Base-by-base conservation (phyloP, 345 rosid species). In the Limnanthes douglasii region DNA sequence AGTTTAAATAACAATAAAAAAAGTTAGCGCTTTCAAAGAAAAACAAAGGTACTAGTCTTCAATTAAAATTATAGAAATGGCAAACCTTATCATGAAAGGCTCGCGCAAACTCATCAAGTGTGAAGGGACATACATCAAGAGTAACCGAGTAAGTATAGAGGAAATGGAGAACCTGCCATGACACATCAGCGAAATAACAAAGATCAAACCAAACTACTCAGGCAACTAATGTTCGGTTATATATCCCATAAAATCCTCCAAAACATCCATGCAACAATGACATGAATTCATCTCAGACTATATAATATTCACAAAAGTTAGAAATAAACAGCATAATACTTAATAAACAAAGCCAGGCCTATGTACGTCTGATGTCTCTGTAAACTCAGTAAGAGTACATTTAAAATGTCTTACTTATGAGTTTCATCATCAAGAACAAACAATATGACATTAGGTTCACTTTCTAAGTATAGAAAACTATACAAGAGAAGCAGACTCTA, bases 61-160 rank as follows among this genome's bases (percentile, higher is more conserved):
- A 17, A 27, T 18, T 15, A 9, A 46, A 43, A 34, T 21, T 11
- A 34, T 20, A 3, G 30, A 15, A 22, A 25, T 7, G 12, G 15
- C 20, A 50, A 45, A 90, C 98, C 98, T 80, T 90, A 43, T 90
- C 86, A 64, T 80, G 82, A 67, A 84, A 84, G 50, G 94, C 80
- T 57, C 78, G 82, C 53, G 85, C 75, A 55, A 90, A 69, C 63
- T 78, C 85, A 47, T 84, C 98, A 34, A 90, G 68, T 16, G 98
- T 77, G 64, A 90, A 90, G 39, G 82, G 64, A 43, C 73, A 63
- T 44, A 69, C 43, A 34, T 75, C 79, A 53, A 73, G 52, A 22
- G 38, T 57, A 34, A 51, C 59, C 16, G 88, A 72, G 51, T 77
- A 90, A 11, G 98, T 90, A 55, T 65, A 90, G 34, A 90, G 69